Base-by-base conservation (phyloP, 768 basidiomycete genomes). In the Panus rudis region DNA sequence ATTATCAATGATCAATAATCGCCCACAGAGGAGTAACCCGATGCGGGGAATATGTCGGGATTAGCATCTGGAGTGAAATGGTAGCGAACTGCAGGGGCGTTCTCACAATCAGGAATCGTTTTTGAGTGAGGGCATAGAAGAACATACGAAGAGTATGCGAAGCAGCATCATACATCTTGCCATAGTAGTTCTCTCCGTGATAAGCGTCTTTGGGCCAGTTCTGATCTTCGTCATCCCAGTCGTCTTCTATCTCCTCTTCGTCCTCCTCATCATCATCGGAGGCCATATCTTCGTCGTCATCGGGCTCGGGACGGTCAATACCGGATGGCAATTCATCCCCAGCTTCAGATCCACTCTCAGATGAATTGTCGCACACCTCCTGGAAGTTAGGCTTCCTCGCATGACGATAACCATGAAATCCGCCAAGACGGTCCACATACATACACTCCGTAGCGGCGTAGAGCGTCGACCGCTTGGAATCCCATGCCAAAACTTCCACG, bases 401-500 rank as follows among this genome's bases (percentile, higher is more conserved):
- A 17, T 14, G 33, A 8, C 7, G 10, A 17, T 35, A 35, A 7
- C 33, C 33, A 17, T 35, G 33, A 20, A 8, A 20, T 7, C 16
- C 40, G 13, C 61, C 59, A 20, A 52, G 12, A 22, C 56, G 48
- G 46, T 62, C 58, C 14, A 62, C 46, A 39, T 65, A 54, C 3
- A 25, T 23, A 52, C 65, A 68, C 24, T 48, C 48, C 3, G 71
- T 70, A 3, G 59, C 56, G 3, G 64, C 69, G 46, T 61, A 68
- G 5, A 71, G 54, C 4, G 58, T 42, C 16, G 56, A 19, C 27
- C 23, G 21, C 8, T 10, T 7, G 25, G 43, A 7, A 22, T 48
- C 65, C 69, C 67, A 71, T 2, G 55, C 58, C 44, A 72, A 49
- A 5, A 48, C 49, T 1, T 34, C 34, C 1, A 72, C 70, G 2